These are phyloP conservation scores for Santalum album DNA, from an alignment of 164 flowering plant genomes.

Conservation along the genomic window DNA sequence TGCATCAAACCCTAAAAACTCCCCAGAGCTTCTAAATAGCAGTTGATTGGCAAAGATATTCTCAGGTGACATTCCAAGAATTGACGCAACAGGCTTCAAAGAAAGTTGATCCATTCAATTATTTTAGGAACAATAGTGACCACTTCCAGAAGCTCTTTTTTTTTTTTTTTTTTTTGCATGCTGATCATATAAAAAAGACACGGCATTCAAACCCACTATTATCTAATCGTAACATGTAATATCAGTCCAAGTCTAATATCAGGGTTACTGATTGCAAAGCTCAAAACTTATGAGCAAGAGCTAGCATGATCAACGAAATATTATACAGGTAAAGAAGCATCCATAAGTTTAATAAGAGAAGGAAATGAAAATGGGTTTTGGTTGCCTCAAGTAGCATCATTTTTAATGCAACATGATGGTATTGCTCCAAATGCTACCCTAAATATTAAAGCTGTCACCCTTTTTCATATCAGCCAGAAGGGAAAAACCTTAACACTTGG, in stretches of 20 bases:
- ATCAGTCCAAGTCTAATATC: not conserved
- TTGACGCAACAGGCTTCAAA: constrained; percentile 81
- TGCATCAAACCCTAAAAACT: constrained; percentile 71
- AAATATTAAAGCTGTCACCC: no score
- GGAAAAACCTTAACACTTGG: no score
- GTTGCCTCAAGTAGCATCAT: no score
- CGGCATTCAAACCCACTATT: no score
- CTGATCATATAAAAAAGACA: no score
- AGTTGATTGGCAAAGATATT: constrained; percentile 86
- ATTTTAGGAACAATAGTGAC: constrained; percentile 1
- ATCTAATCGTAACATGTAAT: no score
- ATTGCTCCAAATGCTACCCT: no score
- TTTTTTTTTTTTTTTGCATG: no score
- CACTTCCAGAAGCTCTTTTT: no score
- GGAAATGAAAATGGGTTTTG: no score
- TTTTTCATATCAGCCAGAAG: no score
- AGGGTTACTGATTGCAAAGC: not conserved
- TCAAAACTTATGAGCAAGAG: not conserved
- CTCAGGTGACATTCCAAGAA: constrained; percentile 70
- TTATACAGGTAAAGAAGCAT: not conserved
- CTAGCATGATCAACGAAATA: not conserved
- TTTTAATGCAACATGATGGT: no score
- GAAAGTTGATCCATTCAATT: constrained; percentile 8
- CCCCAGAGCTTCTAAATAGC: constrained; percentile 68
- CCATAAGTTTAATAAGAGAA: not conserved